Evolutionary conservation across 148 eudicot genomes (phyloP), one percentile per base, ranked within the genome.

Genomic region (Arctostaphylos glauca): DNA sequence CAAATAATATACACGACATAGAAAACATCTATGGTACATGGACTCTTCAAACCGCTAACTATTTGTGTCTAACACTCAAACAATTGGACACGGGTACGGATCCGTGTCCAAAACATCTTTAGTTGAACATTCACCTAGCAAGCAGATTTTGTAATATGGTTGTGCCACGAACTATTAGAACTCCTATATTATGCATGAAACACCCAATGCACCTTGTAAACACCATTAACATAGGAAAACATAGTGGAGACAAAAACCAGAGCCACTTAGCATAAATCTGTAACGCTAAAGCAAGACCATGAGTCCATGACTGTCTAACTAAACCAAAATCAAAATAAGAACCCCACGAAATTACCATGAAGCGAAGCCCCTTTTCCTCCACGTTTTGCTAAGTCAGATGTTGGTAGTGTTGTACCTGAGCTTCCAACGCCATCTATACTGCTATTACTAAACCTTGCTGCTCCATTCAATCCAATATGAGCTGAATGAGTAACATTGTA

Each of bases 401-500:
- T 83, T 47, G 88, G 85, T 49, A 80, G 60, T 62, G 85, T 80
- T 86, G 86, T 87, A 76, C 83, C 84, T 14, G 92, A 90, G 90
- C 90, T 90, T 77, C 87, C 91, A 60, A 80, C 81, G 71, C 88
- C 88, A 80, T 82, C 89, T 75, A 82, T 59, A 78, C 87, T 71
- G 86, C 78, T 81, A 70, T 89, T 77, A 73, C 84, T 68, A 68
- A 85, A 79, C 80, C 81, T 84, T 47, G 88, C 82, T 73, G 84
- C 89, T 70, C 86, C 97, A 76, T 87, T 87, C 47, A 91, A 81
- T 83, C 88, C 94, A 83, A 88, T 81, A 87, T 89, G 92, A 89
- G 82, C 89, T 86, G 89, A 82, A 87, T 81, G 84, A 91, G 88
- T 83, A 81, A 85, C 25, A 16, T 68, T 81, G 25, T 14, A 84